Conservation (phyloP, 140 eudicot genomes). For the Erigeron philadelphicus region DNA sequence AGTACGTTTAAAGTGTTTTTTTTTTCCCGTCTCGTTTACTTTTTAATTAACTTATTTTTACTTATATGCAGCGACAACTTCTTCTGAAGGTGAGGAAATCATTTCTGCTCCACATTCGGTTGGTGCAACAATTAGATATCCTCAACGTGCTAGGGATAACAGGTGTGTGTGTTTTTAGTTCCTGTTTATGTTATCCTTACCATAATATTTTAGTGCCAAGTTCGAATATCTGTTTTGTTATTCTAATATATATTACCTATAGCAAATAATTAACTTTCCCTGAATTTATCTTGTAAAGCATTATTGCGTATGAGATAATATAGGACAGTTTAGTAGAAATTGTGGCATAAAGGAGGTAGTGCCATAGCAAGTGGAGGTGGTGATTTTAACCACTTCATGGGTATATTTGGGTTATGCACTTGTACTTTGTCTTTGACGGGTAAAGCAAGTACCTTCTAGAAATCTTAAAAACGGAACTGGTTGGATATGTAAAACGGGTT, state of each 20-base stretch:
- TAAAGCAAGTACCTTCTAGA: background rate
- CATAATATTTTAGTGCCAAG: background rate
- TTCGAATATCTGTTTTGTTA: background rate
- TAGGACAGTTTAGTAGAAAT: background rate
- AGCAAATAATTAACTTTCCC: background rate
- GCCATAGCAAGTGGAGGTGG: background rate
- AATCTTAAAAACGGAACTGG: background rate
- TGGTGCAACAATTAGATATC: constrained; percentile 40
- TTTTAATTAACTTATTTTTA: background rate
- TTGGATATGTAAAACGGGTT: background rate
- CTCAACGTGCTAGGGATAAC: constrained; percentile 50
- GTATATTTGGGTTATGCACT: background rate
- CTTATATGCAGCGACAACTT: constrained; percentile 41
- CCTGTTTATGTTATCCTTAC: background rate
- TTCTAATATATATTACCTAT: background rate
- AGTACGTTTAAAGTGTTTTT: background rate
- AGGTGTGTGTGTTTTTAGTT: constrained; percentile 36
- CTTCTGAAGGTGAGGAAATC: constrained; percentile 59
- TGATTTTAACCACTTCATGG: background rate
- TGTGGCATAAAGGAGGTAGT: background rate
- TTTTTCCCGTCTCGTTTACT: background rate
- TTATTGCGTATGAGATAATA: background rate
- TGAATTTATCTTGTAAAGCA: background rate
- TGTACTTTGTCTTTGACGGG: background rate
- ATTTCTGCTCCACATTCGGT: constrained; percentile 45